These are phyloP conservation scores for Phoma sp. DNA, from an alignment of 2,329 filamentous ascomycete genomes.

Conservation along the genomic window DNA sequence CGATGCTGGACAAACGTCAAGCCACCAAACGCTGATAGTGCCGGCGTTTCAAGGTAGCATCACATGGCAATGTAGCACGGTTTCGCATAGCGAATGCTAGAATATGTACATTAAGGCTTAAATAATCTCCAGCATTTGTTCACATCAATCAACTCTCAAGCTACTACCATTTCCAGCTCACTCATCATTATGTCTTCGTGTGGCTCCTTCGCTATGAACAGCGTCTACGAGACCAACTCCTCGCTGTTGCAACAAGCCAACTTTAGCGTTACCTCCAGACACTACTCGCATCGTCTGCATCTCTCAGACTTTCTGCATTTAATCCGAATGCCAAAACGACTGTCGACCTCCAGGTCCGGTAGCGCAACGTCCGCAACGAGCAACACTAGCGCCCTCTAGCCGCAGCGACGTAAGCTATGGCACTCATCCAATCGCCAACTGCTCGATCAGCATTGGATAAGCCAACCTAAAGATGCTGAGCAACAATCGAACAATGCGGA, in stretches of 20 bases:
- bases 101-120: slow-evolving; percentile 17
- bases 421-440: neutral
- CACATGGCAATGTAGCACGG: slow-evolving; percentile 15
- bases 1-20: slow-evolving; percentile 11
- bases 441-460: slow-evolving; percentile 6
- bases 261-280: slow-evolving; percentile 10
- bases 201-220: slow-evolving; percentile 19
- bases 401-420: slow-evolving; percentile 16
- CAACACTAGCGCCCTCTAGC: slow-evolving; percentile 4
- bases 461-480: neutral
- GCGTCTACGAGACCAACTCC: slow-evolving; percentile 23
- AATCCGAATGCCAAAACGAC: slow-evolving; percentile 1
- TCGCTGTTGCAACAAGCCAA: slow-evolving; percentile 17
- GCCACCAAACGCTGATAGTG: slow-evolving; percentile 14
- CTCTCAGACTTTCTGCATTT: slow-evolving; percentile 13
- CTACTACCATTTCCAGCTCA: neutral
- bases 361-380: neutral
- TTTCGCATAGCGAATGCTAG: neutral
- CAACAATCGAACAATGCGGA: neutral
- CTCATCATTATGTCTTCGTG: slow-evolving; percentile 12
- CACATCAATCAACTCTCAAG: neutral
- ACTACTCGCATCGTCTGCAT: slow-evolving; percentile 22
- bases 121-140: slow-evolving; percentile 9
- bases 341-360: neutral
- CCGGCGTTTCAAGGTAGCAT: slow-evolving; percentile 14